Evolutionary conservation across 768 basidiomycete species (phyloP), one percentile per base, ranked within the genome.

Genomic region (Lactarius sp.): DNA sequence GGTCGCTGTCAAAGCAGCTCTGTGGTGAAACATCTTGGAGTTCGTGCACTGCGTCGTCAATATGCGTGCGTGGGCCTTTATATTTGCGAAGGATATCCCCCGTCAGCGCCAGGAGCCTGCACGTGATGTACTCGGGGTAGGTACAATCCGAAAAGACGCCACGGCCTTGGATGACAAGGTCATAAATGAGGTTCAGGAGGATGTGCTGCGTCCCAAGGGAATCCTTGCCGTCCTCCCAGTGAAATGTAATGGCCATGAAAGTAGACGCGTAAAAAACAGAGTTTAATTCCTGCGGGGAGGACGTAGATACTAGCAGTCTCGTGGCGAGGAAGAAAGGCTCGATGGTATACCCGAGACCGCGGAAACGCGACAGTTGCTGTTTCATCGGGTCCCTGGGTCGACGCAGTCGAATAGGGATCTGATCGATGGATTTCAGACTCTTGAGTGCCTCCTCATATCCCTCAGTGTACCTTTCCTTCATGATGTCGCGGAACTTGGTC

Each of bases 291-390:
- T 27, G 22, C 22, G 22, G 22, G 22, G 22, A 27, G 22, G 22
- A 27, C 22, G 22, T 27, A 2, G 22, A 27, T 27, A 27, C 22
- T 27, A 51, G 20, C 46, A 56, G 47, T 51, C 54, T 33, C n/a
- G 51, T 20, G 16, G 54, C 8, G 27, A 62, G 54, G 53, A 62
- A 61, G n/a, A 56, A 56, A 20, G 56, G 54, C 14, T 61, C 60
- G 13, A 61, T 12, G 1, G 54, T 50, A 51, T 34, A 56, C 0
- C 61, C 54, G 1, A 62, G 54, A 20, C 61, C 49, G 16, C 54
- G 54, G 8, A 62, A 37, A 22, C 61, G 61, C 61, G 47, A 62
- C 1, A 62, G 10, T 10, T 62, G 61, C n/a, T 49, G 54, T 18
- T 18, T 42, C 61, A 56, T 42, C 22, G 42, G 33, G 37, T 42